Conservation (phyloP, 1,284 basidiomycete genomes). For the Cystobasidium slooffiae region DNA sequence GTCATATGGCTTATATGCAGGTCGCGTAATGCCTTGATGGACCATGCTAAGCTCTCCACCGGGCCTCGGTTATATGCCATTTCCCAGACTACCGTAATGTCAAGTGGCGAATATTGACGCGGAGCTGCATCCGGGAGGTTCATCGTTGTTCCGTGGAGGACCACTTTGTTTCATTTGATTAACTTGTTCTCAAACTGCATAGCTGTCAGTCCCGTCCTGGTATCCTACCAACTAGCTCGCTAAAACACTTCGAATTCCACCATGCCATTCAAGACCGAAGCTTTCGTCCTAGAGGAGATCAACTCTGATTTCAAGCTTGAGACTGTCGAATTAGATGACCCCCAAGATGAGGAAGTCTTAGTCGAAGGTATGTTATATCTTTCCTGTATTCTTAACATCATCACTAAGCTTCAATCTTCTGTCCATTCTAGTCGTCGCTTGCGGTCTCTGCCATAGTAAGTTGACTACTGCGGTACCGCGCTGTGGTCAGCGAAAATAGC, state of each 20-base stretch:
- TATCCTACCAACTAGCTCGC: background rate
- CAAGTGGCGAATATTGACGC: background rate
- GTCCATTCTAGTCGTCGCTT: conserved; percentile 7
- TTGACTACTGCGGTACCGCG: too few species aligned
- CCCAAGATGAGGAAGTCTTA: conserved; percentile 32
- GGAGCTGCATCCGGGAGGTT: conserved; percentile 13
- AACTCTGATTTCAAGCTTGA: conserved; percentile 38
- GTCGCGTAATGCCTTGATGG: too few species aligned
- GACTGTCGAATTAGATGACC: conserved; percentile 36
- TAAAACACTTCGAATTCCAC: background rate
- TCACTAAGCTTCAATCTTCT: background rate
- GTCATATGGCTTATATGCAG: too few species aligned
- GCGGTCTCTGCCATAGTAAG: conserved; percentile 26
- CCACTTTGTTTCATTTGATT: background rate
- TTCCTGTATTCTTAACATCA: background rate
- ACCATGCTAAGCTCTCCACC: too few species aligned
- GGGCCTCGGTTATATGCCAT: too few species aligned
- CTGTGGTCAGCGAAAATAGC: background rate
- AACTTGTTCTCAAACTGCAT: background rate
- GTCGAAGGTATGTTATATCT: conserved; percentile 1
- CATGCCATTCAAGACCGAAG: conserved; percentile 38
- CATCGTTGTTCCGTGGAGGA: conserved; percentile 2
- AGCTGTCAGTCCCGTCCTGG: background rate
- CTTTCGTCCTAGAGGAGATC: conserved; percentile 31
- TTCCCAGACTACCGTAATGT: too few species aligned